Evolutionary conservation across 192 early-diverging fungal genomes (phyloP).

Genomic region (Podochytrium sp.): DNA sequence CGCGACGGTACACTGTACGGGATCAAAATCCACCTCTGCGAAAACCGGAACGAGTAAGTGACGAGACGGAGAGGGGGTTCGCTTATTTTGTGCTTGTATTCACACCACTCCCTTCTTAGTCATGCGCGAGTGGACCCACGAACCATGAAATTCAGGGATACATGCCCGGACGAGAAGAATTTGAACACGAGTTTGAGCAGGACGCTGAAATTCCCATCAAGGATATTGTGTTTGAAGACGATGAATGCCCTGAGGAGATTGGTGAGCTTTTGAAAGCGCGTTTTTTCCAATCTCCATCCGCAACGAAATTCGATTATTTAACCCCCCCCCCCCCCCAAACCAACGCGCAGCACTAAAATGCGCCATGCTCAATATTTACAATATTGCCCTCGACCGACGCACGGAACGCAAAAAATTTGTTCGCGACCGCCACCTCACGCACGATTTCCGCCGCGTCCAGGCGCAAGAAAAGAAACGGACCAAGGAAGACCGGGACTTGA

Average conservation of each 20-base stretch:
- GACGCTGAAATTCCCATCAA: slow-evolving; percentile 93
- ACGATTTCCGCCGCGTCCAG: slow-evolving; percentile 48
- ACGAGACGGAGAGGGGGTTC: too few relatives aligned
- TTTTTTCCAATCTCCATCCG: too few relatives aligned
- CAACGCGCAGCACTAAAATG: slow-evolving; percentile 78
- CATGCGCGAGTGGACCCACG: slow-evolving; percentile 81
- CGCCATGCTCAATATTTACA: slow-evolving; percentile 92
- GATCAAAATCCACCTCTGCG: slow-evolving; percentile 31
- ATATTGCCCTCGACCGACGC: slow-evolving; percentile 80
- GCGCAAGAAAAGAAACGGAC: slow-evolving; percentile 77
- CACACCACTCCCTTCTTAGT: slow-evolving; percentile 46
- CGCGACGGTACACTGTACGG: slow-evolving; percentile 17
- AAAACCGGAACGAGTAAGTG: slow-evolving; percentile 28
- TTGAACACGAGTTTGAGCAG: slow-evolving; percentile 95
- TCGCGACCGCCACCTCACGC: slow-evolving; percentile 79
- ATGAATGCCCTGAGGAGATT: slow-evolving; percentile 82
- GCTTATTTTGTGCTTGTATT: slow-evolving; percentile 4
- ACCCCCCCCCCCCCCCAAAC: too few relatives aligned
- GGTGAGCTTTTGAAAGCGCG: slow-evolving; percentile 54
- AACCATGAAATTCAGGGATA: slow-evolving; percentile 97
- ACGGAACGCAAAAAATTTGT: slow-evolving; percentile 85
- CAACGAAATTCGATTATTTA: too few relatives aligned
- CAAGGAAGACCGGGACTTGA: slow-evolving; percentile 88
- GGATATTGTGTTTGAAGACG: slow-evolving; percentile 89
- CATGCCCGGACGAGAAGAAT: slow-evolving; percentile 96